phyloP scores from a whole-genome alignment of 352 stramenopile species.

The Pythium insidiosum region DNA sequence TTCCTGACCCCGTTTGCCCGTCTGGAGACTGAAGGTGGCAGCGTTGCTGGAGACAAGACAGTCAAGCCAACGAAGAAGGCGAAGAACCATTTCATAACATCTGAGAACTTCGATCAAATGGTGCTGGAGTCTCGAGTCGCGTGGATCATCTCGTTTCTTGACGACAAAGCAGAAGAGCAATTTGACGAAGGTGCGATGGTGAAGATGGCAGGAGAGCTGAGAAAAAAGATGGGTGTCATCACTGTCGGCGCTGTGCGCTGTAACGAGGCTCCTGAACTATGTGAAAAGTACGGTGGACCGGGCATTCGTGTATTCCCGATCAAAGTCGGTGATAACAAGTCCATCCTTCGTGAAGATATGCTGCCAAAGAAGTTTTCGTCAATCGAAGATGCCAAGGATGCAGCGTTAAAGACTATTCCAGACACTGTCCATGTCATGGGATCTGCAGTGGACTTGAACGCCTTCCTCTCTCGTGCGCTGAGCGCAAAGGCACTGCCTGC shows the following conservation, averaged over 20 bases:
- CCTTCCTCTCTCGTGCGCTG: slow-evolving; percentile 38
- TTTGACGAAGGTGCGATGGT: slow-evolving; percentile 32
- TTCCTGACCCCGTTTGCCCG: slow-evolving; percentile 32
- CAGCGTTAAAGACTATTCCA: slow-evolving; percentile 40
- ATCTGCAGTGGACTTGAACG: slow-evolving; percentile 43
- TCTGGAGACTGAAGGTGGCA: slow-evolving; percentile 39
- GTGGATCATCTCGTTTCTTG: slow-evolving; percentile 63
- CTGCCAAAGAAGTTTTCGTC: slow-evolving; percentile 30
- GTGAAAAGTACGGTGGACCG: slow-evolving; percentile 37
- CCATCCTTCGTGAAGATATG: slow-evolving; percentile 28
- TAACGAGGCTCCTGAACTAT: slow-evolving; percentile 29
- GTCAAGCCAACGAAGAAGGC: background rate
- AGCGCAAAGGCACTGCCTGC: slow-evolving; percentile 34
- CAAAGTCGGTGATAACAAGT: slow-evolving; percentile 15
- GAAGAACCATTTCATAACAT: slow-evolving; percentile 22
- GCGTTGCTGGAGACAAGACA: slow-evolving; percentile 4
- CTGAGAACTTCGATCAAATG: slow-evolving; percentile 37
- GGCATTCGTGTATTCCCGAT: slow-evolving; percentile 42
- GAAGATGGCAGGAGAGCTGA: slow-evolving; percentile 34
- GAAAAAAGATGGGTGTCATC: slow-evolving; percentile 58
- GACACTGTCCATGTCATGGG: slow-evolving; percentile 32
- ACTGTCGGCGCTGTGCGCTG: slow-evolving; percentile 46
- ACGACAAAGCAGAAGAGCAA: slow-evolving; percentile 20
- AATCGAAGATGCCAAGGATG: slow-evolving; percentile 34
- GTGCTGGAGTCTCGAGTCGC: slow-evolving; percentile 39